Base-by-base conservation (phyloP, 106 monocot genomes). In the Alisma plantagoaquatica region DNA sequence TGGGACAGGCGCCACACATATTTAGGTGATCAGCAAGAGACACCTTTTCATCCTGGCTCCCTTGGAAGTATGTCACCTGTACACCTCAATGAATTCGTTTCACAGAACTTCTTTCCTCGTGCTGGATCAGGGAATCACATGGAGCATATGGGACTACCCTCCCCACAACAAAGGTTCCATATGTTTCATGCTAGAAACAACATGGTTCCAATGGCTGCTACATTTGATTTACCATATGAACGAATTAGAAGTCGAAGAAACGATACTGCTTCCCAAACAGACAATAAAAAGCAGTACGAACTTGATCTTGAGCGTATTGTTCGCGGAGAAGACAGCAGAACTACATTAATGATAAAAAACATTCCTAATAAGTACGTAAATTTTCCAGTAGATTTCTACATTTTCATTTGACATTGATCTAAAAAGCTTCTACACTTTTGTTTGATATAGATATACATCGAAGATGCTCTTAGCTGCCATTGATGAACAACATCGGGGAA, bases 261-360 rank as follows among this genome's bases (percentile, higher is more conserved):
- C 69, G 80, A 81, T n/a, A 77, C 41, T 51, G 44, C 73, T 31
- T 70, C 22, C 29, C 73, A 73, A 41, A 31, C 49, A 43, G 77
- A 80, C 25, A 86, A 62, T 29, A 81, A 73, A 33, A 81, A 66
- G 35, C 81, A 86, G 28, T 86, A 51, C 54, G 86, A 86, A 43
- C 77, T 86, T 60, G 86, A 86, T 33, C 60, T 81, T 38, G 80
- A 86, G 21, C 70, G 71, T 15, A 77, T 86, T 20, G 29, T 68
- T 0, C 51, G 57, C 28, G 74, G 81, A 29, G 80, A 81, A 59
- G 86, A 75, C 26, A 23, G 46, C 16, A 67, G 83, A 24, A 75
- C 83, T 32, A 84, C 83, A n/a, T 41, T 84, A 8, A 84, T 84
- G 83, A 75, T 84, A 27, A 85, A 85, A 44, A 85, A 85, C 56